Evolutionary conservation across 805 yeast genomes (phyloP).

Genomic region (Cephaloascus fragrans): DNA sequence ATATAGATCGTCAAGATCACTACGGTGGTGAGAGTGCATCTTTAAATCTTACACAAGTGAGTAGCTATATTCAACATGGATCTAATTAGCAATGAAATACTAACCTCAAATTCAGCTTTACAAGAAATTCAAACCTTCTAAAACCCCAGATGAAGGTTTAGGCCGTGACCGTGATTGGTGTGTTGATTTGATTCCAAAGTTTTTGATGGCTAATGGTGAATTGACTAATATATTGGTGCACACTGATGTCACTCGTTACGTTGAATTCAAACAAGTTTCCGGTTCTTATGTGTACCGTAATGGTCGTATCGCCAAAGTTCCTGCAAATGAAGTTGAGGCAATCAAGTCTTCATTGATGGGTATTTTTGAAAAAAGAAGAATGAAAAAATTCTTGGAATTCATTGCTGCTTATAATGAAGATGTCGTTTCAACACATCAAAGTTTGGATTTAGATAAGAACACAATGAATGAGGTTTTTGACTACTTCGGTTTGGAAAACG

Average conservation of each 20-base stretch:
- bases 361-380: conserved; percentile 88
- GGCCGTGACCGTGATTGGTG: conserved; percentile 98
- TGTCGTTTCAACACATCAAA: conserved; percentile 72
- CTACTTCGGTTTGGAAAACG: conserved; percentile 83
- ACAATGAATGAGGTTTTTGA: conserved; percentile 88
- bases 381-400: conserved; percentile 86
- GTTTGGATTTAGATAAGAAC: conserved; percentile 72
- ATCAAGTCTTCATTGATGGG: conserved; percentile 90
- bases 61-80: background rate
- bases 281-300: conserved; percentile 90
- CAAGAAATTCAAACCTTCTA: conserved; percentile 78
- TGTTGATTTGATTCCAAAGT: conserved; percentile 93
- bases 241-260: conserved; percentile 91
- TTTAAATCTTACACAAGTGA: conserved; percentile 51
- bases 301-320: conserved; percentile 91
- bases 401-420: conserved; percentile 77
- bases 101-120: conserved; percentile 19
- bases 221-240: conserved; percentile 90
- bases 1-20: conserved; percentile 92
- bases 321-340: conserved; percentile 87
- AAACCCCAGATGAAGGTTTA: conserved; percentile 54
- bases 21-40: conserved; percentile 94
- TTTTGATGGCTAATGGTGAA: conserved; percentile 96
- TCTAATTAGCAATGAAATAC: conserved; percentile 25
- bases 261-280: conserved; percentile 93